Evolutionary conservation across 2,329 filamentous ascomycete genomes (phyloP).

Genomic region (Stagonosporopsis cucurbitacearum): DNA sequence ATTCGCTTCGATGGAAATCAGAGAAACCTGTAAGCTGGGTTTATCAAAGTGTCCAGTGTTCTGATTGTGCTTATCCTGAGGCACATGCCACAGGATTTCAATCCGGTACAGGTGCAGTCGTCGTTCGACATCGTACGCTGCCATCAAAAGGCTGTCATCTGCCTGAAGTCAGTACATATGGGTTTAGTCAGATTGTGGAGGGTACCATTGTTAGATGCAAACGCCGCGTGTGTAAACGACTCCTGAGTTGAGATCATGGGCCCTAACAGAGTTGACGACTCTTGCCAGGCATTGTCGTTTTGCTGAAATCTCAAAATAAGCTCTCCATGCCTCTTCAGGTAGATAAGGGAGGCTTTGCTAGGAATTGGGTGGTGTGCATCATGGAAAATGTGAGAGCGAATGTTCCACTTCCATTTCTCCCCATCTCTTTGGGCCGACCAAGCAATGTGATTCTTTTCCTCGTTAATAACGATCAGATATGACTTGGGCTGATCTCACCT

Average conservation of each 20-base stretch:
- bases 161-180: background rate
- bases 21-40: slow-evolving; percentile 39
- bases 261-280: slow-evolving; percentile 76
- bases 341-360: slow-evolving; percentile 75
- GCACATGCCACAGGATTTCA: slow-evolving; percentile 73
- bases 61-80: slow-evolving; percentile 63
- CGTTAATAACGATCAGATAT: slow-evolving; percentile 7
- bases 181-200: background rate
- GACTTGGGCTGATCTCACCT: slow-evolving; percentile 28
- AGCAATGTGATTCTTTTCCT: slow-evolving; percentile 42
- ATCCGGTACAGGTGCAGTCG: slow-evolving; percentile 78
- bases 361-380: slow-evolving; percentile 76
- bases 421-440: slow-evolving; percentile 51
- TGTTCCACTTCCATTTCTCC: slow-evolving; percentile 71
- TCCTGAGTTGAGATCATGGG: slow-evolving; percentile 69
- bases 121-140: slow-evolving; percentile 71
- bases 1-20: slow-evolving; percentile 39
- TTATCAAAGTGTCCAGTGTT: slow-evolving; percentile 51
- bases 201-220: slow-evolving; percentile 72
- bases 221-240: slow-evolving; percentile 50
- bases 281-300: slow-evolving; percentile 73
- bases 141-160: slow-evolving; percentile 65
- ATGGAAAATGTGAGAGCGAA: slow-evolving; percentile 67
- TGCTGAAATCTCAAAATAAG: slow-evolving; percentile 81
- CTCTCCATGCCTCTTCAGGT: slow-evolving; percentile 75